These are phyloP conservation scores for Globisporangium carolinianum DNA, from an alignment of 352 stramenopile genomes.

Conservation along the genomic window DNA sequence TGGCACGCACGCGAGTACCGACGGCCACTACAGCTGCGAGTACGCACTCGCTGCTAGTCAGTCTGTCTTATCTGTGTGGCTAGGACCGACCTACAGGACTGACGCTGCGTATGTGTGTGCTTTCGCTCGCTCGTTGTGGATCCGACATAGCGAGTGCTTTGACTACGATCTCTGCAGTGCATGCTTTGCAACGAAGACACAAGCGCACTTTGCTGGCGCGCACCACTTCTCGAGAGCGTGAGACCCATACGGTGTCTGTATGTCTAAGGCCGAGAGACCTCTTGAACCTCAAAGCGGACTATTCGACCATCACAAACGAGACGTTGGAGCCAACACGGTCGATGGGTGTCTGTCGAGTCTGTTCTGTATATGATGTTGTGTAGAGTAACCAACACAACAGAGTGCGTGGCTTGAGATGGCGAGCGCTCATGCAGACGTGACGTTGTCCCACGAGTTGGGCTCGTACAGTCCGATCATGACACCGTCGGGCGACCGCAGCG, in stretches of 20 bases:
- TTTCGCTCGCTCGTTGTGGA: not conserved
- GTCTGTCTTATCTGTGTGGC: too few relatives aligned
- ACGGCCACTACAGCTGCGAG: constrained; percentile 14
- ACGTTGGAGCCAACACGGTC: too few relatives aligned
- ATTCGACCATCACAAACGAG: too few relatives aligned
- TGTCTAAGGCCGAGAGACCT: too few relatives aligned
- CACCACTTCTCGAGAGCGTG: constrained; percentile 12
- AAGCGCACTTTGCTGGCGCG: constrained; percentile 3
- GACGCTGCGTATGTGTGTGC: constrained; percentile 1
- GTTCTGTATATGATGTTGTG: too few relatives aligned
- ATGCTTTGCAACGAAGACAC: constrained; percentile 10
- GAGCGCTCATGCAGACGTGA: constrained; percentile 40
- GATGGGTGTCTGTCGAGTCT: too few relatives aligned
- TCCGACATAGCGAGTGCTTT: constrained; percentile 23
- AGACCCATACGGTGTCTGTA: not conserved
- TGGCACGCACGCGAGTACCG: not conserved
- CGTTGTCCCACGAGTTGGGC: constrained; percentile 82
- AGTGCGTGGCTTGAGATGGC: too few relatives aligned
- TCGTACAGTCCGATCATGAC: constrained; percentile 92
- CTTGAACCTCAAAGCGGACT: too few relatives aligned
- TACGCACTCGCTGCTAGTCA: constrained; percentile 3
- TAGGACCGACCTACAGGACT: too few relatives aligned
- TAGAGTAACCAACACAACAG: too few relatives aligned
- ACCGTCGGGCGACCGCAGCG: constrained; percentile 82
- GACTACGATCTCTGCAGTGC: constrained; percentile 24